Conservation (phyloP, 768 basidiomycete genomes). For the Gymnopilus dilepis region DNA sequence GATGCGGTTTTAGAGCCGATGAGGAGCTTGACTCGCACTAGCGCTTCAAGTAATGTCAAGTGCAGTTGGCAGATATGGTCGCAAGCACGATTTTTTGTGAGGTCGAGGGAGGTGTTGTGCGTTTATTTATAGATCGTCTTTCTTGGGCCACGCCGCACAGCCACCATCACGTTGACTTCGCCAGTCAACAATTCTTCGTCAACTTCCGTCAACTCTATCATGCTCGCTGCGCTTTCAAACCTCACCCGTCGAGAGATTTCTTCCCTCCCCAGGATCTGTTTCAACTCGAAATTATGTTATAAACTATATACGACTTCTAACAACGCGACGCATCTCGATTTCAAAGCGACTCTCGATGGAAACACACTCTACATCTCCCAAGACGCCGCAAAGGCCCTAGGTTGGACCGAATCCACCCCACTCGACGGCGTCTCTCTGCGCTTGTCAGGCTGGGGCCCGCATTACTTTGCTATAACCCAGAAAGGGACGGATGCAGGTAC, state of each 20-base stretch:
- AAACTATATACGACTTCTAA: background rate
- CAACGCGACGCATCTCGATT: conserved; percentile 7
- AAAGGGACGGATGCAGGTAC: conserved; percentile 25
- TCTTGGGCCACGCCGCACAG: too few species aligned
- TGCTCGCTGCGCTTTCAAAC: background rate
- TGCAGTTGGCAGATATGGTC: too few species aligned
- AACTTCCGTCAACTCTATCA: background rate
- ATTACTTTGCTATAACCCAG: conserved; percentile 25
- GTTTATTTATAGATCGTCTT: too few species aligned
- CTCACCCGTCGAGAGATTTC: background rate
- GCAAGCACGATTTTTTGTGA: too few species aligned
- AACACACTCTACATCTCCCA: conserved; percentile 17
- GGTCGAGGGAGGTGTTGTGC: too few species aligned
- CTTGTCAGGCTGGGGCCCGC: conserved; percentile 20
- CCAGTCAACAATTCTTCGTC: too few species aligned
- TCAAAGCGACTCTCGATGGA: conserved; percentile 20
- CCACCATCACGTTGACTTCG: too few species aligned
- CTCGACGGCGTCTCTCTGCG: conserved; percentile 19
- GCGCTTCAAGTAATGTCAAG: too few species aligned
- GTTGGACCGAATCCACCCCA: conserved; percentile 13
- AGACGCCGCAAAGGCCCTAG: conserved; percentile 21
- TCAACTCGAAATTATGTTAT: background rate
- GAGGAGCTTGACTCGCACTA: too few species aligned
- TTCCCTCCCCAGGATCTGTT: background rate
- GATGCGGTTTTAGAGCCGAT: too few species aligned